Percentiles rank a stretch among this genome's conserved stretches.
phyloP scores from a whole-genome alignment of 2,329 filamentous ascomycete genomes.

The Coleophoma eucalyptorum region DNA sequence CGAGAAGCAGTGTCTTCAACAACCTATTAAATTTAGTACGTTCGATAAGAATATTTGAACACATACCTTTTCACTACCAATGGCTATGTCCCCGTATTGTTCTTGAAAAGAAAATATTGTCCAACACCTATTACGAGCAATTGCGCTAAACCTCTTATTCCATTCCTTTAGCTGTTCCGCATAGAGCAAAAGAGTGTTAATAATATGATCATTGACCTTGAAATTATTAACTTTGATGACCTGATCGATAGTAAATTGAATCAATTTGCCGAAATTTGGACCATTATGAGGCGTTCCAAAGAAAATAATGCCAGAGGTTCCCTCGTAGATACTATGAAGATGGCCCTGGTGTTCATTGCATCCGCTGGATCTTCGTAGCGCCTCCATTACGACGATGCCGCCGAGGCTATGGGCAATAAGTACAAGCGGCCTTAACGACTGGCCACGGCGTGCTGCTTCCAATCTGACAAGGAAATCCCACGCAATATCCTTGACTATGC shows the following conservation, averaged over 20 bases:
- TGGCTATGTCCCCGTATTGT: background rate
- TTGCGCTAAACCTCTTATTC: background rate
- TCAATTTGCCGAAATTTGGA: background rate
- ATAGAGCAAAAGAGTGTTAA: background rate
- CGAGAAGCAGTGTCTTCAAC: background rate
- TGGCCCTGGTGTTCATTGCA: background rate
- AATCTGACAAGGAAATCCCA: background rate
- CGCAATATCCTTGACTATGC: background rate
- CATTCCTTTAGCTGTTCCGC: background rate
- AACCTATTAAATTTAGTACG: background rate
- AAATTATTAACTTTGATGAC: background rate
- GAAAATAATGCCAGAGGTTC: background rate
- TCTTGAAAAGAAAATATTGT: background rate
- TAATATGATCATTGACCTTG: background rate
- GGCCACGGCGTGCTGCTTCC: background rate
- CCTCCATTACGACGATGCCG: slow-evolving; percentile 15
- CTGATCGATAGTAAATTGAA: background rate
- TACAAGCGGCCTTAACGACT: background rate
- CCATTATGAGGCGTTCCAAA: background rate
- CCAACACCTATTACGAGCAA: background rate
- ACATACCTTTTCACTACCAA: background rate
- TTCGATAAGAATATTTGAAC: background rate
- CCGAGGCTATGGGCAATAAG: slow-evolving; percentile 15
- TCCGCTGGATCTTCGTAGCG: background rate
- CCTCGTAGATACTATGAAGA: background rate